Percentiles rank a stretch among this genome's conserved stretches.
Conservation (phyloP, 768 basidiomycete genomes). For the Boletus rubropictus region DNA sequence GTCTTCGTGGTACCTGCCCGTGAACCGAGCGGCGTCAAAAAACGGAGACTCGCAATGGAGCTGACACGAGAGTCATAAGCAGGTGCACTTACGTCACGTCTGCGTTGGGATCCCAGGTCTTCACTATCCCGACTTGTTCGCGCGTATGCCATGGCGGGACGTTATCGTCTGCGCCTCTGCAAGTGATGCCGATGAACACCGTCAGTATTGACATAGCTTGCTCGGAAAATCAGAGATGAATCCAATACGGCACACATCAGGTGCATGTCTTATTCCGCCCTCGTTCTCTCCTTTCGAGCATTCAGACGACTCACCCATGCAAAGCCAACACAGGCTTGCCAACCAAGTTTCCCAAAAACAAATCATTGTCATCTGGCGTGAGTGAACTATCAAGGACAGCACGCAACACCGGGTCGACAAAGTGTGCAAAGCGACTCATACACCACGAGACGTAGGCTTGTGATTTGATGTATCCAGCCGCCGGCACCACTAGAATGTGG, state of each 20-base stretch:
- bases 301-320: conserved; percentile 57
- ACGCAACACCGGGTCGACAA: conserved; percentile 67
- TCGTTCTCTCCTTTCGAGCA: not conserved
- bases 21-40: not conserved
- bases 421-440: conserved; percentile 70
- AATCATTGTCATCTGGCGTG: conserved; percentile 81
- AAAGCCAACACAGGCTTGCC: conserved; percentile 67
- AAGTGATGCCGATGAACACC: not conserved
- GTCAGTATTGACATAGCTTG: not conserved
- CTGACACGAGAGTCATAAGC: not conserved
- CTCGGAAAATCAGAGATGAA: not conserved
- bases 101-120: conserved; percentile 48
- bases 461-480: conserved; percentile 81
- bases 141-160: conserved; percentile 86
- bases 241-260: not conserved
- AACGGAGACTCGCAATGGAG: not conserved
- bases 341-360: conserved; percentile 74
- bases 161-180: conserved; percentile 73
- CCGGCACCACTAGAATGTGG: conserved; percentile 54
- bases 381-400: conserved; percentile 70
- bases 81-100: conserved; percentile 45
- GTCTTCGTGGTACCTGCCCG: conserved; percentile 59
- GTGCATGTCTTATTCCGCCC: not conserved
- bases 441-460: conserved; percentile 77
- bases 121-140: conserved; percentile 53